These are phyloP conservation scores for Stereocaulon alpinum DNA, from an alignment of 495 filamentous ascomycete species.

Conservation along the genomic window DNA sequence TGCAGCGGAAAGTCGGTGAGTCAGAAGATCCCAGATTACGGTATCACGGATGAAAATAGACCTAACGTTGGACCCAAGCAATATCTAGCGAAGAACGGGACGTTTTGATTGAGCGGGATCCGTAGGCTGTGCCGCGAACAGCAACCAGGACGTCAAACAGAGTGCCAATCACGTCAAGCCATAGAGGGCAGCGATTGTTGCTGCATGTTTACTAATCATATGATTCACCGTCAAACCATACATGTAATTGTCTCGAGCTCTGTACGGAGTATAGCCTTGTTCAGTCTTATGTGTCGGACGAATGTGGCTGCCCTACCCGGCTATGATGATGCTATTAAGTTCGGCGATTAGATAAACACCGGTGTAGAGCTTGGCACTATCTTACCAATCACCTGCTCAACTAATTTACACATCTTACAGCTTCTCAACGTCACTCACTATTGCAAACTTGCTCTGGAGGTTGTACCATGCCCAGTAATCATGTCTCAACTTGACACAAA, in stretches of 20 bases:
- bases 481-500: constrained; percentile 8
- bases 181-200: no score
- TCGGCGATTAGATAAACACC: constrained; percentile 2
- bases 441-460: background rate
- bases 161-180: no score
- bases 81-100: background rate
- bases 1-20: background rate
- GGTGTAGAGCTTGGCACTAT: background rate
- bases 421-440: background rate
- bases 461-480: background rate
- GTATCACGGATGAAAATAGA: no score
- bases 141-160: background rate
- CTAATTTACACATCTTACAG: no score
- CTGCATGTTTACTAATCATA: no score
- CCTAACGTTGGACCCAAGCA: background rate
- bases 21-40: background rate
- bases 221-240: no score
- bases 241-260: no score
- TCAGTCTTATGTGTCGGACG: no score
- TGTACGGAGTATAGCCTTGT: no score
- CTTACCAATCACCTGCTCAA: no score
- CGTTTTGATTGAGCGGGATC: background rate
- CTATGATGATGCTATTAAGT: background rate
- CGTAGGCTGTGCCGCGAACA: background rate
- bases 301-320: no score